Percentiles rank a stretch among this genome's conserved stretches.
phyloP scores from a whole-genome alignment of 768 basidiomycete genomes.

The Tylopilus balloui region DNA sequence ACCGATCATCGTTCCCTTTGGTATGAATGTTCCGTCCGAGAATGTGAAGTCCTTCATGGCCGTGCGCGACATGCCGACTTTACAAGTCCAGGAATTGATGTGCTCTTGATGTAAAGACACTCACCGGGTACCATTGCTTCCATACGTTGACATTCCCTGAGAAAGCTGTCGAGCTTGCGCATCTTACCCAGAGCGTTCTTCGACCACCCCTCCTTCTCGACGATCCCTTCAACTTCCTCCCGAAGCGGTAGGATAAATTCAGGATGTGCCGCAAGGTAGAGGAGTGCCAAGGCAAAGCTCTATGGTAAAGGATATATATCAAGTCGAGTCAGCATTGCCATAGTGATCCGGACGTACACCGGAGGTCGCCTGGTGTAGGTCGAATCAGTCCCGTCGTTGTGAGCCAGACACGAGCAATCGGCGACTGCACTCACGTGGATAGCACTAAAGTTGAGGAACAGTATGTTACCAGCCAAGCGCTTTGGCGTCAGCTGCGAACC shows the following conservation, averaged over 20 bases:
- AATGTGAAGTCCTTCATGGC: constrained; percentile 33
- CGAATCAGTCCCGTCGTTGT: neutral
- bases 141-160: neutral
- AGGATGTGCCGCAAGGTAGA: neutral
- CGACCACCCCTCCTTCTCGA: neutral
- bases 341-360: neutral
- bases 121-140: neutral
- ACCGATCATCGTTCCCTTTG: constrained; percentile 29
- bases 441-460: neutral
- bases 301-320: neutral
- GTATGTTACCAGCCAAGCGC: neutral
- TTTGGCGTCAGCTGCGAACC: neutral
- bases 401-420: neutral
- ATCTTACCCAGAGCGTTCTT: neutral
- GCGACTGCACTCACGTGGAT: neutral
- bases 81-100: too few species aligned
- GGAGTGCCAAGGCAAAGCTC: neutral
- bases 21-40: constrained; percentile 37
- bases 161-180: neutral
- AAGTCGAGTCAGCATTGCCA: neutral
- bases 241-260: neutral
- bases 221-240: neutral
- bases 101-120: neutral
- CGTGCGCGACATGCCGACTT: constrained; percentile 26
- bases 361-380: neutral